Conservation (phyloP, 2,329 filamentous ascomycete species). For the Epichloe uncinata region DNA sequence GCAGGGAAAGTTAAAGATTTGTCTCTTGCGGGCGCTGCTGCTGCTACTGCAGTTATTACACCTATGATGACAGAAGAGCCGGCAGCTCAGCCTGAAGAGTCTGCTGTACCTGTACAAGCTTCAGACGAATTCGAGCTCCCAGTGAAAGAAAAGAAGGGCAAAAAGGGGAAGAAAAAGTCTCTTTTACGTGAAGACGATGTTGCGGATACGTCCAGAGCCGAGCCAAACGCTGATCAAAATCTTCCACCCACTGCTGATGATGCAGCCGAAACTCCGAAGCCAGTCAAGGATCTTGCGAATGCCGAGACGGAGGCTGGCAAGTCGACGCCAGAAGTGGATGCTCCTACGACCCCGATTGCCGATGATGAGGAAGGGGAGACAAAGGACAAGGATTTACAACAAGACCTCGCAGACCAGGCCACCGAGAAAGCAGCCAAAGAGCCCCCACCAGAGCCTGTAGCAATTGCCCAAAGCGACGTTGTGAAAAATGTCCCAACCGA, state of each 20-base stretch:
- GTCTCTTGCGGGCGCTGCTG: slow-evolving; percentile 2
- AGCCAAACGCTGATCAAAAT: neutral
- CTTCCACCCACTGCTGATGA: neutral
- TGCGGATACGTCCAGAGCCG: neutral
- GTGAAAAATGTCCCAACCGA: neutral
- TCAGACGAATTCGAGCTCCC: slow-evolving; percentile 7
- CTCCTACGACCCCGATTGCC: neutral
- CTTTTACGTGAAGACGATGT: slow-evolving; percentile 2
- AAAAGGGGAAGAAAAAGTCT: slow-evolving; percentile 10
- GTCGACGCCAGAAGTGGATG: neutral
- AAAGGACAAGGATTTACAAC: neutral
- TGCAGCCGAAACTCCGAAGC: neutral
- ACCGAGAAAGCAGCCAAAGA: neutral
- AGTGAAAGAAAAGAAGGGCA: slow-evolving; percentile 10
- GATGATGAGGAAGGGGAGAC: neutral
- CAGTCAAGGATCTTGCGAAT: neutral
- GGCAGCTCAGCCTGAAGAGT: slow-evolving; percentile 3
- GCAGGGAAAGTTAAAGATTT: slow-evolving; percentile 9
- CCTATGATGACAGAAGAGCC: neutral
- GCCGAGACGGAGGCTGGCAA: neutral
- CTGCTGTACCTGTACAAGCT: neutral
- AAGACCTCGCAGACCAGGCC: neutral
- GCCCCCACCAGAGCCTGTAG: neutral
- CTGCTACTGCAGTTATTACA: slow-evolving; percentile 2
- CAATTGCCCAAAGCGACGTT: neutral